Base-by-base conservation (phyloP, 1,139 yeast species). In the Zygosaccharomyces sapae region DNA sequence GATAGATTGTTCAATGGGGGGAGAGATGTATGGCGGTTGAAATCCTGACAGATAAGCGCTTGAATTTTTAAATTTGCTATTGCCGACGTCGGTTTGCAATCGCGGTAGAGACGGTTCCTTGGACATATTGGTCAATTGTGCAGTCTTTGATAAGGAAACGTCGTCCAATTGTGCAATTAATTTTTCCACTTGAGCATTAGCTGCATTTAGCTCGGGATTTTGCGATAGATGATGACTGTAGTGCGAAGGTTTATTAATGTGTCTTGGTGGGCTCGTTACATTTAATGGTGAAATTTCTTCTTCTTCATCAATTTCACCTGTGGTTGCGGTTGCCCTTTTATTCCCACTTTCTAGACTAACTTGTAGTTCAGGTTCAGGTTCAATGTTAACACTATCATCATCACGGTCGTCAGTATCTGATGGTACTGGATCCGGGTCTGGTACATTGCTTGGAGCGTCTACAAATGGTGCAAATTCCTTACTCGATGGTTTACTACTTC, bases 91-190 rank as follows among this genome's bases (percentile, higher is more conserved):
- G 37, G 43, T 41, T 46, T 36, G 39, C 22, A 16, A 41, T 43
- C 19, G 44, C 50, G 41, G 42, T 30, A 4, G 47, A 25, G 7
- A 19, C 8, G 40, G 31, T 10, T 5, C 19, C 7, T 25, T 22
- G n/a, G 31, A 10, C n/a, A 27, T 10, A 9, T 35, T 33, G 35
- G 47, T 48, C 7, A 56, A 29, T 31, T 52, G 47, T 20, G 52
- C 60, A 33, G 56, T 57, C 42, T 62, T 55, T 7, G 56, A 55
- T 12, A 55, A 49, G 2, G 66, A 57, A 3, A 61, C 61, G 35
- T 56, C 58, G 45, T 63, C 59, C n/a, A 63, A 44, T 41, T 63
- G 65, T 8, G 65, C 65, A 20, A 63, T 50, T 12, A 63, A 53
- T 45, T 55, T 55, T 46, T 61, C 66, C 1, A 63, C 63, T 41